Percentiles rank a stretch among this genome's conserved stretches.
These are phyloP conservation scores for Polyplosphaeria fusca DNA, from an alignment of 495 filamentous ascomycete species.

Conservation along the genomic window DNA sequence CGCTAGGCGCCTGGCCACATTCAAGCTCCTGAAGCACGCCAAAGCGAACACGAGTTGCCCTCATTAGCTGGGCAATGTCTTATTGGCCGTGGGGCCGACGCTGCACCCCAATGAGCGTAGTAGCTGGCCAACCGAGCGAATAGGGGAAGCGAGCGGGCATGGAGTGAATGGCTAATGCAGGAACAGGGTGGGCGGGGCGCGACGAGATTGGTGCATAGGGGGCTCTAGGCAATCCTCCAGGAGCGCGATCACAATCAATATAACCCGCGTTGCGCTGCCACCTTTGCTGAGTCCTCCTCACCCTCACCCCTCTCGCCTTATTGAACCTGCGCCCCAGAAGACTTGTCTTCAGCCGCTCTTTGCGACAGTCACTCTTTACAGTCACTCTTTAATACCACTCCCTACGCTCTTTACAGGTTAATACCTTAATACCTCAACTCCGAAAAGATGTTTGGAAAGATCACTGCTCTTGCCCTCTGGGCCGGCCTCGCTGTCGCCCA, in stretches of 20 bases:
- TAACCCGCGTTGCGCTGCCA: constrained; percentile 14
- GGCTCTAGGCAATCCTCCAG: not conserved
- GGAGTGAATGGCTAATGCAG: constrained; percentile 12
- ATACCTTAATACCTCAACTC: constrained; percentile 24
- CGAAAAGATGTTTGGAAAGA: constrained; percentile 40
- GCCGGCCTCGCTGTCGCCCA: constrained; percentile 53
- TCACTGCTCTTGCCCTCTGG: constrained; percentile 45
- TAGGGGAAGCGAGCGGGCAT: not conserved
- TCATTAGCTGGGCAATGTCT: not conserved
- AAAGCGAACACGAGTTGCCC: constrained; percentile 4
- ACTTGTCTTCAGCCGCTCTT: constrained; percentile 35
- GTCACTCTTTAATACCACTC: constrained; percentile 17
- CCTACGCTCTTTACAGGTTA: constrained; percentile 3
- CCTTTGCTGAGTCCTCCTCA: constrained; percentile 15
- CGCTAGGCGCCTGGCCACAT: constrained; percentile 4
- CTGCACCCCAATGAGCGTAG: not conserved
- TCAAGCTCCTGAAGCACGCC: constrained; percentile 16
- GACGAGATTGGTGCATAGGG: constrained; percentile 3
- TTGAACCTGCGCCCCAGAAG: constrained; percentile 17
- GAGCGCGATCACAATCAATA: constrained; percentile 7
- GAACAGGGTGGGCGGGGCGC: constrained; percentile 14
- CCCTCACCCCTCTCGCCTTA: constrained; percentile 6
- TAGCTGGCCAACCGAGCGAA: not conserved
- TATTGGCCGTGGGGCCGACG: constrained; percentile 2
- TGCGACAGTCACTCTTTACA: constrained; percentile 8